Base-by-base conservation (phyloP, 2,329 filamentous ascomycete species). In the Thermomyces lanuginosus region DNA sequence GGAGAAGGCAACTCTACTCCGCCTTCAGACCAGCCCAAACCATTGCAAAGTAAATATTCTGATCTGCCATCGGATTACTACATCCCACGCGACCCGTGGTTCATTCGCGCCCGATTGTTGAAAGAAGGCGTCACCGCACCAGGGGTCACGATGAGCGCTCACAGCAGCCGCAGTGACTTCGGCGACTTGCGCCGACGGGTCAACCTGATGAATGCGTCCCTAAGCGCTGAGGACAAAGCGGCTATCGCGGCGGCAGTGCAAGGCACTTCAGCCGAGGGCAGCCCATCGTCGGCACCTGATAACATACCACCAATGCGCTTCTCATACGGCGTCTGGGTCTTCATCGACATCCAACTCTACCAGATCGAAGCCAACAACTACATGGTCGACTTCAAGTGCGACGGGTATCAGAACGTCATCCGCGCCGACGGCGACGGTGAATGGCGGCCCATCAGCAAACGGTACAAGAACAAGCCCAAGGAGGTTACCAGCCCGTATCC, bases 321-420 rank as follows among this genome's bases (percentile, higher is more conserved):
- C 3, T 61, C 69, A 27, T 71, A 82, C 36, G 77, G 78, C 29
- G 73, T 91, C n/a, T 86, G 79, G 48, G 77, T 95, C 44, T 89
- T 92, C 48, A 72, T 98, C 49, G 84, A 92, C 38, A 93, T 98
- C 36, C 89, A 93, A 50, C 75, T 93, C 27, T 93, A 93, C 54
- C 77, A 83, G 46, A 83, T 95, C 61, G 86, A 95, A 51, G 72
- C 74, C 31, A 77, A 80, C 29, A 86, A 89, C 38, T 95, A 86
- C 53, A 75, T 98, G 36, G 89, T 98, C 25, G 89, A 98, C 51
- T 98, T 98, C 64, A 95, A 93, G 51, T 95, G 86, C 51, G 84
- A 89, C 8, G 89, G 89, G 11, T 98, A 98, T 55, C 89, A 98
- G 58, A 81, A 89, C 29, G 76, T 86, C 25, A 71, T 76, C 38